Percentiles rank a stretch among this genome's conserved stretches.
Evolutionary conservation across 257 asterid genomes (phyloP).

Genomic region (Penstemon davidsonii): DNA sequence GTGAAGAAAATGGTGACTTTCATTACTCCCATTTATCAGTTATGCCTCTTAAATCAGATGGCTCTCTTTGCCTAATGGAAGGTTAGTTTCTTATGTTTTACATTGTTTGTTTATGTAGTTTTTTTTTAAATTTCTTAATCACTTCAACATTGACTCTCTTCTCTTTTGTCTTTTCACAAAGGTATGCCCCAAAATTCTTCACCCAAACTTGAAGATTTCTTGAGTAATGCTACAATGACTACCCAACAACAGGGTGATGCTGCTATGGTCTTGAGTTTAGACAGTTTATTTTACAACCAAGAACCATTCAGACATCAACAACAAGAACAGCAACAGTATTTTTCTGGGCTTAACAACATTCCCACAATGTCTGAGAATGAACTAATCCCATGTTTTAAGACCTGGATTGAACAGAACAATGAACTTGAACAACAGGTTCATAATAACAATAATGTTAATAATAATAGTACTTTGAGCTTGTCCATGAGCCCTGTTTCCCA

Average conservation of each 20-base stretch:
- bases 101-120: not conserved
- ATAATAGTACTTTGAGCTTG: constrained; percentile 51
- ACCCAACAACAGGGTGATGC: constrained; percentile 39
- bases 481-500: constrained; percentile 91
- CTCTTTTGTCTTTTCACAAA: not conserved
- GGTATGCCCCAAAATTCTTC: constrained; percentile 47
- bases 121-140: not conserved
- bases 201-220: constrained; percentile 82
- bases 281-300: constrained; percentile 52
- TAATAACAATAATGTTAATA: constrained; percentile 27
- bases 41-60: constrained; percentile 86
- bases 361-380: constrained; percentile 42
- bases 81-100: constrained; percentile 31
- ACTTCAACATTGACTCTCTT: no score
- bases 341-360: constrained; percentile 32
- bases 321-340: constrained; percentile 38
- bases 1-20: constrained; percentile 41
- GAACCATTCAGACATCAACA: constrained; percentile 37
- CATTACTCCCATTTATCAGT: constrained; percentile 49
- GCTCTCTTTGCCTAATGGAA: constrained; percentile 82
- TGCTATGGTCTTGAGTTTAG: constrained; percentile 49
- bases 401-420: constrained; percentile 54
- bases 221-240: constrained; percentile 67
- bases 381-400: constrained; percentile 36
- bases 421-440: constrained; percentile 32